Percentiles rank a stretch among this genome's conserved stretches.
phyloP scores from a whole-genome alignment of 805 yeast genomes.

The Citeromyces matritensis region DNA sequence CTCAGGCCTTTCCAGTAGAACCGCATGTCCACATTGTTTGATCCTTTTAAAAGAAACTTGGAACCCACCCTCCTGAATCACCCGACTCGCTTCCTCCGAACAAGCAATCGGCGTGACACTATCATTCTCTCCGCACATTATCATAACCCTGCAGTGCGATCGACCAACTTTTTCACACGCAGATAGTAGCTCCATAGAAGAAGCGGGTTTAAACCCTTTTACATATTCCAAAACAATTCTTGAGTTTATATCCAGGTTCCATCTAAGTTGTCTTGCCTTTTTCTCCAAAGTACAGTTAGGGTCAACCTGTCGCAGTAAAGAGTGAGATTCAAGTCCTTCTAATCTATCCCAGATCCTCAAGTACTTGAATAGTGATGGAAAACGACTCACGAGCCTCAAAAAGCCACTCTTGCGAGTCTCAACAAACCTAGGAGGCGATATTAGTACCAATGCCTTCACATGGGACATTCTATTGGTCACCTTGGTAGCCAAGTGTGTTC shows the following conservation, averaged over 20 bases:
- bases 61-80: background rate
- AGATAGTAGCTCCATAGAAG: slow-evolving; percentile 23
- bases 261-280: slow-evolving; percentile 44
- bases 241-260: slow-evolving; percentile 56
- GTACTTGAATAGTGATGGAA: slow-evolving; percentile 33
- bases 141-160: slow-evolving; percentile 22
- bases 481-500: slow-evolving; percentile 30
- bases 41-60: background rate
- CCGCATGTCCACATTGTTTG: background rate
- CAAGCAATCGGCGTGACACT: slow-evolving; percentile 22
- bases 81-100: background rate
- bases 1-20: too few relatives aligned
- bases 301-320: slow-evolving; percentile 37
- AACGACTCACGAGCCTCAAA: slow-evolving; percentile 17
- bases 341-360: slow-evolving; percentile 45
- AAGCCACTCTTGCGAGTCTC: slow-evolving; percentile 3
- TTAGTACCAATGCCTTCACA: slow-evolving; percentile 30
- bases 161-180: slow-evolving; percentile 21
- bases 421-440: slow-evolving; percentile 26
- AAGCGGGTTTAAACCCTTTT: slow-evolving; percentile 29
- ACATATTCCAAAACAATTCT: slow-evolving; percentile 36
- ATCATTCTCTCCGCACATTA: slow-evolving; percentile 48
- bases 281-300: slow-evolving; percentile 18
- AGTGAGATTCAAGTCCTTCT: slow-evolving; percentile 44
- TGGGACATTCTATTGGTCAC: slow-evolving; percentile 20